Evolutionary conservation across 148 eudicot species (phyloP).

Genomic region (Chenopodium quinoa): DNA sequence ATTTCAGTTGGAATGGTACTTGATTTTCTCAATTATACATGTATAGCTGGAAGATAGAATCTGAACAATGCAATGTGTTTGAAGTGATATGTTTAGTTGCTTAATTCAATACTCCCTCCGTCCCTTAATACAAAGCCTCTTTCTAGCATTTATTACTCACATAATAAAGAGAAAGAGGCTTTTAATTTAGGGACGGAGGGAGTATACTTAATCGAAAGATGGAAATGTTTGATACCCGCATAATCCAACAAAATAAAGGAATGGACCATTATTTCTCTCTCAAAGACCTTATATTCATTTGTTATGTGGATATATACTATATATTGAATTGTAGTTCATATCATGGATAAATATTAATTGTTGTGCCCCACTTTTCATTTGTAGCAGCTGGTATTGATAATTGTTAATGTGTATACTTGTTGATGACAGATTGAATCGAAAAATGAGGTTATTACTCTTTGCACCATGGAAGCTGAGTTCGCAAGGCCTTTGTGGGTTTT

Average conservation of each 20-base stretch:
- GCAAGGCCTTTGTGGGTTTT: slow-evolving; percentile 87
- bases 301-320: not conserved
- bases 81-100: no score
- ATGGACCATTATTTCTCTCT: not conserved
- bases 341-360: not conserved
- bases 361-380: not conserved
- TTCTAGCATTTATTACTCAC: no score
- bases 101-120: no score
- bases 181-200: no score
- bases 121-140: no score
- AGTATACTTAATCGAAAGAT: not conserved
- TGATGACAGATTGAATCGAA: slow-evolving; percentile 60
- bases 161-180: no score
- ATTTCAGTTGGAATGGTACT: no score
- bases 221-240: not conserved
- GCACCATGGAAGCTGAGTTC: slow-evolving; percentile 81
- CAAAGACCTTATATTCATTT: not conserved
- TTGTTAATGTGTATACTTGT: not conserved
- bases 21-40: no score
- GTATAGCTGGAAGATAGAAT: no score
- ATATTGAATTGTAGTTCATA: not conserved
- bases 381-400: not conserved
- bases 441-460: slow-evolving; percentile 64
- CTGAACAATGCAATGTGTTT: no score
- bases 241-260: not conserved